Evolutionary conservation across 2,329 filamentous ascomycete species (phyloP).

Genomic region (Calonectria pseudoreteaudii): DNA sequence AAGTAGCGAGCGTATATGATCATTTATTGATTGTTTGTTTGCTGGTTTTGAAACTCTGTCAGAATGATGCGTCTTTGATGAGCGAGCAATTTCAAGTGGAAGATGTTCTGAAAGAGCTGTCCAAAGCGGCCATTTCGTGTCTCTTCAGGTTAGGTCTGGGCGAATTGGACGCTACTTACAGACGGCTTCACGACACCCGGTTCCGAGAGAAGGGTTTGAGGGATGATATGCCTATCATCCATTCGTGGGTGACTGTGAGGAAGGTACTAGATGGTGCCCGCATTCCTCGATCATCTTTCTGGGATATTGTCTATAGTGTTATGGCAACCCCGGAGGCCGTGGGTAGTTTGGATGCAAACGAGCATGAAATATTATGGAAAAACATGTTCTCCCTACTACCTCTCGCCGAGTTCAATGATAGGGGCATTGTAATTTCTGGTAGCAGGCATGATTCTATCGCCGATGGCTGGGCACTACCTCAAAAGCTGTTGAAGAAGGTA

Average conservation of each 20-base stretch:
- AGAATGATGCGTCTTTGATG: conserved; percentile 45
- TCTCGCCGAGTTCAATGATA: conserved; percentile 68
- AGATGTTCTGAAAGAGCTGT: conserved; percentile 57
- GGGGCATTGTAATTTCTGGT: conserved; percentile 59
- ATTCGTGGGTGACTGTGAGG: conserved; percentile 71
- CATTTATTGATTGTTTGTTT: conserved; percentile 48
- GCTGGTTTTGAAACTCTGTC: conserved; percentile 58
- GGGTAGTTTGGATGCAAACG: conserved; percentile 55
- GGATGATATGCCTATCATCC: conserved; percentile 55
- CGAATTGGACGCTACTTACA: conserved; percentile 59
- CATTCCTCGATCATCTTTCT: conserved; percentile 68
- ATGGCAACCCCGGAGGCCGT: conserved; percentile 52
- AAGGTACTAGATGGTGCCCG: conserved; percentile 62
- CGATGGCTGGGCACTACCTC: conserved; percentile 72
- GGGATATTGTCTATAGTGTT: conserved; percentile 65
- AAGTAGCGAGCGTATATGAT: conserved; percentile 44
- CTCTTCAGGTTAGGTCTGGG: conserved; percentile 58
- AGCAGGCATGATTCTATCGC: conserved; percentile 42
- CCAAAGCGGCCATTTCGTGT: conserved; percentile 51
- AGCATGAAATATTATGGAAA: conserved; percentile 69
- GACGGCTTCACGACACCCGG: conserved; percentile 57
- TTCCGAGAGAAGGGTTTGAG: conserved; percentile 65
- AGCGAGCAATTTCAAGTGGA: conserved; percentile 60
- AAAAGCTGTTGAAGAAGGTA: conserved; percentile 66
- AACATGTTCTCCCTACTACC: conserved; percentile 71